Evolutionary conservation across 768 basidiomycete genomes (phyloP).

Genomic region (Mycena albidolilacea): DNA sequence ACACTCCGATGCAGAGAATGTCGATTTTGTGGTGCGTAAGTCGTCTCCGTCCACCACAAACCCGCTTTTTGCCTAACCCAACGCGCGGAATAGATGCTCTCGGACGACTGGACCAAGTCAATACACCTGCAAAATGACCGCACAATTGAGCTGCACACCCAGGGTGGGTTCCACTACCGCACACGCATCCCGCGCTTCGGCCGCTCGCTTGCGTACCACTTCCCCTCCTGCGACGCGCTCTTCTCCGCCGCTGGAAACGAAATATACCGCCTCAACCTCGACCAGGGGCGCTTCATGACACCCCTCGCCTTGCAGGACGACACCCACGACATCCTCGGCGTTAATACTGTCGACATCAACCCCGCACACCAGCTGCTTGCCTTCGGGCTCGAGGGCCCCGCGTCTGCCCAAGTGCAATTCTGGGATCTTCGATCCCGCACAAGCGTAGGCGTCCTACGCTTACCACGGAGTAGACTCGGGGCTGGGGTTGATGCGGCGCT

Average conservation of each 20-base stretch:
- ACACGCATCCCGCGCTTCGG: constrained; percentile 97
- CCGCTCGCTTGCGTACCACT: constrained; percentile 93
- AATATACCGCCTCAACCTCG: constrained; percentile 94
- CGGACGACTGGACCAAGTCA: constrained; percentile 99
- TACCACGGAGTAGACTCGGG: constrained; percentile 70
- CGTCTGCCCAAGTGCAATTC: constrained; percentile 82
- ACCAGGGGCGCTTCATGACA: constrained; percentile 93
- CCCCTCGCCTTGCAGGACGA: constrained; percentile 75
- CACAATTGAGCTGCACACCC: constrained; percentile 95
- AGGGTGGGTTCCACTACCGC: constrained; percentile 92
- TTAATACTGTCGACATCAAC: constrained; percentile 94
- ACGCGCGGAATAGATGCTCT: constrained; percentile 76
- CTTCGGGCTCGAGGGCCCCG: constrained; percentile 90
- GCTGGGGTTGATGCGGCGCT: constrained; percentile 53
- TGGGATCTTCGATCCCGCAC: constrained; percentile 95
- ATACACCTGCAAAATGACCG: constrained; percentile 96
- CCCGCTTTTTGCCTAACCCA: background rate
- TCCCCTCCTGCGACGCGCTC: constrained; percentile 92
- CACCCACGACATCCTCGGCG: constrained; percentile 75
- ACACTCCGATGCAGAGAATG: constrained; percentile 96
- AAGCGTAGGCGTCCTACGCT: constrained; percentile 75
- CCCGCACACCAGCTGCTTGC: constrained; percentile 91
- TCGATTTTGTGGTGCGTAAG: constrained; percentile 96
- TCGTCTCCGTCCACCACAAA: constrained; percentile 36
- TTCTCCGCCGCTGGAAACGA: constrained; percentile 89